Evolutionary conservation across 2,329 filamentous ascomycete species (phyloP).

Genomic region (Alternaria atra): DNA sequence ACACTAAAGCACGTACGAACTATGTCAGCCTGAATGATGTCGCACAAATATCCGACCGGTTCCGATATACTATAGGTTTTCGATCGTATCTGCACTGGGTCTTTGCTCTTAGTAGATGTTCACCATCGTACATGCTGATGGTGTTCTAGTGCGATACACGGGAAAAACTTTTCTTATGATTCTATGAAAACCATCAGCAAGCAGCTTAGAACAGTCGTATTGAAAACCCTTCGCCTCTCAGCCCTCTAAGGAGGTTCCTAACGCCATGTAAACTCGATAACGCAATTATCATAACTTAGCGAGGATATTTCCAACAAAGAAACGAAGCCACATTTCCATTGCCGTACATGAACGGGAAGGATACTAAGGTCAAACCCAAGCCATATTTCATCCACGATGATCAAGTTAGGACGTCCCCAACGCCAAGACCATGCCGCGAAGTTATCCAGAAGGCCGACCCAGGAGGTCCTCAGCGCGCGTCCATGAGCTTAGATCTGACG

Average conservation of each 20-base stretch:
- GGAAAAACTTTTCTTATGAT: too few relatives aligned
- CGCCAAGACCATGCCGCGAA: neutral
- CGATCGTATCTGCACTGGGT: neutral
- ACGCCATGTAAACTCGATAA: neutral
- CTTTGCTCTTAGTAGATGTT: neutral
- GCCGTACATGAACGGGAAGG: neutral
- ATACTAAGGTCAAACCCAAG: neutral
- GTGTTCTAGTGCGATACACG: too few relatives aligned
- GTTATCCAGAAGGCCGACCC: too few relatives aligned
- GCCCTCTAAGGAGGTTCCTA: neutral
- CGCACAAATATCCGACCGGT: neutral
- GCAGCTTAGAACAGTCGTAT: neutral
- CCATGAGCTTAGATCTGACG: too few relatives aligned
- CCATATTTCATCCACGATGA: too few relatives aligned
- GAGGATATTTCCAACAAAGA: neutral
- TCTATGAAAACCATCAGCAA: too few relatives aligned
- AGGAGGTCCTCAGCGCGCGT: too few relatives aligned
- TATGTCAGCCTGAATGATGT: conserved; percentile 1
- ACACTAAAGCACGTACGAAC: neutral
- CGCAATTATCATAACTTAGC: neutral
- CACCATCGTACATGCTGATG: neutral
- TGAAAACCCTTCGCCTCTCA: neutral
- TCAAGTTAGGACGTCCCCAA: too few relatives aligned
- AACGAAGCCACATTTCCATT: neutral
- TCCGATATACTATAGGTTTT: neutral